Evolutionary conservation across 305 asterid genomes (phyloP).

Genomic region (Fraxinus nigra): DNA sequence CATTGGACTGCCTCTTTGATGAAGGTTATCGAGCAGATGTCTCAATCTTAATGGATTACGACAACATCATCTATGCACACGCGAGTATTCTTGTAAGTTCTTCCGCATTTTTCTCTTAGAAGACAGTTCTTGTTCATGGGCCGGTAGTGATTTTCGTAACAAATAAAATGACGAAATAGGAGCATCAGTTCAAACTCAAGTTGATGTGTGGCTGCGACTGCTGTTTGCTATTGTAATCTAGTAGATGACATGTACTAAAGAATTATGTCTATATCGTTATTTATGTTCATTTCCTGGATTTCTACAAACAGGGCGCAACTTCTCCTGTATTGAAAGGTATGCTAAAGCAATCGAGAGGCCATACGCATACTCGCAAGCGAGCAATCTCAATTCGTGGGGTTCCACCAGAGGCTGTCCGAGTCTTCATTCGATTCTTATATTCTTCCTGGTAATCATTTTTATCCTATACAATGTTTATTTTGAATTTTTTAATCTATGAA

Average conservation of each 20-base stretch:
- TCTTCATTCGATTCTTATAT: constrained; percentile 69
- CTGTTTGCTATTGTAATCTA: neutral
- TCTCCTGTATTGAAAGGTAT: constrained; percentile 79
- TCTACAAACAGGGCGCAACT: constrained; percentile 57
- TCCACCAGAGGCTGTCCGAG: constrained; percentile 76
- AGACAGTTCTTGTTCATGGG: neutral
- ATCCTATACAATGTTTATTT: neutral
- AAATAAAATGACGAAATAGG: neutral
- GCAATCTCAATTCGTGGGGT: constrained; percentile 66
- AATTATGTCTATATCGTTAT: neutral
- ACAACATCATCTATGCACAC: constrained; percentile 63
- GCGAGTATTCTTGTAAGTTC: constrained; percentile 65
- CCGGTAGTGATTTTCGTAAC: neutral
- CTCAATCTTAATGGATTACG: constrained; percentile 47
- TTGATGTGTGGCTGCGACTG: neutral
- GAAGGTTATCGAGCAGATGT: constrained; percentile 85
- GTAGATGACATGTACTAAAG: neutral
- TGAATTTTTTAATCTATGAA: neutral
- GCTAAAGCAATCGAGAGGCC: constrained; percentile 36
- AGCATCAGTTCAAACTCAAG: neutral
- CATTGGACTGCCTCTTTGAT: constrained; percentile 67
- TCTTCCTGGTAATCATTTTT: constrained; percentile 62
- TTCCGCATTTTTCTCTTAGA: neutral
- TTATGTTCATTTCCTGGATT: neutral
- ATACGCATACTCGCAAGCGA: constrained; percentile 24